Evolutionary conservation across 345 rosid species (phyloP), one percentile per base, ranked within the genome.

Genomic region (Citrus australasica): DNA sequence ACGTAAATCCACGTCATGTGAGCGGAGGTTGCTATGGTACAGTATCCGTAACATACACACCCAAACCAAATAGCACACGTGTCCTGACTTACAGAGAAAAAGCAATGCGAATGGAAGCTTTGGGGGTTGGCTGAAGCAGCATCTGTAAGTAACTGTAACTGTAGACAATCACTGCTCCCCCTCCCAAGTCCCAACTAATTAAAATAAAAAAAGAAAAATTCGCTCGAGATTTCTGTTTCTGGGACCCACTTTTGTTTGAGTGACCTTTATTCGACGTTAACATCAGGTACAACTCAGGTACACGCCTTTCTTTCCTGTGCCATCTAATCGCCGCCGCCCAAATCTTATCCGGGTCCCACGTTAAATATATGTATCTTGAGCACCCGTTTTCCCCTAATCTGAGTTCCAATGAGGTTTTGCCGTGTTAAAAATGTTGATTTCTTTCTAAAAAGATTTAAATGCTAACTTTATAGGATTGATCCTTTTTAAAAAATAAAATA

Each of bases 241-340:
- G 63, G 5, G 63, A 17, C 40, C 40, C 32, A 32, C 75, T 55
- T 35, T 53, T 13, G 51, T 21, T 24, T 21, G 1, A 64, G 17
- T 7, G 25, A n/a, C 51, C 56, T 6, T 2, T n/a, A 3, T 51
- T n/a, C 14, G 7, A 17, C 13, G 7, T 6, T 27, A 69, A 25
- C 56, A 75, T 80, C 73, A 64, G 21, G 42, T 70, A 80, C 79
- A 81, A 58, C 63, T 80, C 80, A 76, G 51, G 53, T 16, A 22
- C 76, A 70, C 56, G 9, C 51, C 55, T 4, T 38, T 21, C 27
- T 33, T 1, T 76, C 11, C 58, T 35, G 10, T 59, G 28, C 17
- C 71, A 32, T 2, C 77, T 42, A 40, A 71, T 71, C 73, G 58
- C 1, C 21, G 60, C 37, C n/a, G 28, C 22, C 68, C 68, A 64